These are phyloP conservation scores for Cyberlindnera mycetangii DNA, from an alignment of 805 yeast species.

Conservation along the genomic window DNA sequence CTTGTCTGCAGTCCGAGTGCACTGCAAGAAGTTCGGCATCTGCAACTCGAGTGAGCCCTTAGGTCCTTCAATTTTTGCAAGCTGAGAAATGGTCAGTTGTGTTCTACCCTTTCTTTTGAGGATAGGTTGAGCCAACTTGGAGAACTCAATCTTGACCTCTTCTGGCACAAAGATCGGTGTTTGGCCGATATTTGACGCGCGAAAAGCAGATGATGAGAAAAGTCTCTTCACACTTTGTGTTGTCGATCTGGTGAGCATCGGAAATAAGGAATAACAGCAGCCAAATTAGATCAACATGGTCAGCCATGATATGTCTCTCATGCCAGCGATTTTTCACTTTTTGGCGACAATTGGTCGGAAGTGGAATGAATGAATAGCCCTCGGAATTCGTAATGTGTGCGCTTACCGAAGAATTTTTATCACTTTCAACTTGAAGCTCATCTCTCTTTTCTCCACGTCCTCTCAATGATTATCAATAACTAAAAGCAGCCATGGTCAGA, in stretches of 20 bases:
- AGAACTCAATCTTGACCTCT: constrained; percentile 50
- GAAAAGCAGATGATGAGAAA: constrained; percentile 32
- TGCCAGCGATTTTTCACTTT: constrained; percentile 1
- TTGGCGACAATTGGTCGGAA: not conserved
- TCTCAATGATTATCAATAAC: not conserved
- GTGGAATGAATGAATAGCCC: not conserved
- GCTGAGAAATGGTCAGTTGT: constrained; percentile 53
- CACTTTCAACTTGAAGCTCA: not conserved
- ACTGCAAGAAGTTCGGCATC: constrained; percentile 67
- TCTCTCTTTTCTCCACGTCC: not conserved
- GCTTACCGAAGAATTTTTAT: constrained; percentile 2
- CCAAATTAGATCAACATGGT: not conserved
- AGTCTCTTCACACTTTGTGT: constrained; percentile 23
- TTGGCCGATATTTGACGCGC: constrained; percentile 72
- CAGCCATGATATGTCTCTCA: not conserved
- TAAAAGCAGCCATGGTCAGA: constrained; percentile 58
- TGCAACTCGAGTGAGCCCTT: constrained; percentile 62
- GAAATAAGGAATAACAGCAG: not conserved
- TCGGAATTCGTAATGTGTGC: not conserved
- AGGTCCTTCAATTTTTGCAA: constrained; percentile 70
- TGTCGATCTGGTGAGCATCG: constrained; percentile 11
- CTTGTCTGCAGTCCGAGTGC: constrained; percentile 38
- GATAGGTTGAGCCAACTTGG: constrained; percentile 52
- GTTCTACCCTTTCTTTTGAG: constrained; percentile 65
- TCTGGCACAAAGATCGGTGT: constrained; percentile 68